Conservation (phyloP, 805 yeast genomes). For the Pichia manshurica region DNA sequence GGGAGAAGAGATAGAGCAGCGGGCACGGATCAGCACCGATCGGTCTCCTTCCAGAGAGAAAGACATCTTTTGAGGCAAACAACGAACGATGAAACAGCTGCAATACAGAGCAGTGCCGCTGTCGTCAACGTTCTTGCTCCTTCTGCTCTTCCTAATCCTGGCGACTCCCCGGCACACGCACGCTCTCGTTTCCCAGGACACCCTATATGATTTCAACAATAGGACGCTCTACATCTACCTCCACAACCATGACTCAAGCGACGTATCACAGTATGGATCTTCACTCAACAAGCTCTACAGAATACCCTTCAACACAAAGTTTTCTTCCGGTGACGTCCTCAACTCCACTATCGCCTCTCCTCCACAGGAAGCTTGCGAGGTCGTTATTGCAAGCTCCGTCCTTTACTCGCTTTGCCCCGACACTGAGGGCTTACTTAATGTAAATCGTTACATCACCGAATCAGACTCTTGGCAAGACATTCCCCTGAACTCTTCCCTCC, state of each 20-base stretch:
- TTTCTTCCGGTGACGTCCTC: constrained; percentile 19
- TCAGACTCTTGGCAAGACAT: constrained; percentile 21
- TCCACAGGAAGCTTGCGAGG: constrained; percentile 14
- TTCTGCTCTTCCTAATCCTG: neutral
- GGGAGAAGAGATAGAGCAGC: too few species aligned
- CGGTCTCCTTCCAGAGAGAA: neutral
- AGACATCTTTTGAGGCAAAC: neutral
- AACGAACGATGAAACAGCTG: too few species aligned
- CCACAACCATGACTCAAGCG: constrained; percentile 2
- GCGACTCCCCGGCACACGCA: neutral
- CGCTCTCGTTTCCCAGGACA: constrained; percentile 16
- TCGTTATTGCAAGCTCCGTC: constrained; percentile 16
- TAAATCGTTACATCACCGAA: constrained; percentile 13
- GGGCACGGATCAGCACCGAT: too few species aligned
- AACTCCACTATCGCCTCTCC: constrained; percentile 20
- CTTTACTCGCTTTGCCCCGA: constrained; percentile 25
- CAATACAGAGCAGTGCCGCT: neutral
- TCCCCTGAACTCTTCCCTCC: constrained; percentile 13
- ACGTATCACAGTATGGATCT: neutral
- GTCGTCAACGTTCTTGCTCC: neutral
- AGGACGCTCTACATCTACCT: constrained; percentile 27
- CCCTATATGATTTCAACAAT: constrained; percentile 29
- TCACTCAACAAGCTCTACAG: constrained; percentile 18
- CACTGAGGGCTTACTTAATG: neutral
- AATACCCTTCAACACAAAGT: constrained; percentile 24